These are phyloP conservation scores for Lunularia cruciata DNA, from an alignment of 225 moss, liverwort and hornwort genomes.

Conservation along the genomic window DNA sequence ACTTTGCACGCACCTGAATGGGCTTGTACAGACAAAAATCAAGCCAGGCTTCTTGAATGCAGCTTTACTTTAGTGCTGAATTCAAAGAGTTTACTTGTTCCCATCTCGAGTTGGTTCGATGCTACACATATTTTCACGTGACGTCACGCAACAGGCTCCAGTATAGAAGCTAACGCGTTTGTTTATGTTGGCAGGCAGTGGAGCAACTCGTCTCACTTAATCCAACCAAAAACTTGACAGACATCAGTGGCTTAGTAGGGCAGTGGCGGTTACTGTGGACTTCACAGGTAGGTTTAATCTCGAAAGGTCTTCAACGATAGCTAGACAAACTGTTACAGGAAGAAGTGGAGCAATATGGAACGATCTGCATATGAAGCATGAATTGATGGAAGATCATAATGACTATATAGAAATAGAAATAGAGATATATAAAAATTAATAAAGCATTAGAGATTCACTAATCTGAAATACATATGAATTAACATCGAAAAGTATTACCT, in stretches of 20 bases:
- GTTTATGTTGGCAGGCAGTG: conserved; percentile 54
- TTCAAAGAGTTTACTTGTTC: neutral
- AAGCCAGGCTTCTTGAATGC: neutral
- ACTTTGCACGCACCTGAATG: neutral
- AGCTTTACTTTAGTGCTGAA: neutral
- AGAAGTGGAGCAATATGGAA: too few species aligned
- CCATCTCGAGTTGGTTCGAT: neutral
- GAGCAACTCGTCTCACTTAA: conserved; percentile 61
- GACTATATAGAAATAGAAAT: too few species aligned
- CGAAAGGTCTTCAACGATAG: neutral
- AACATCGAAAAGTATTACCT: too few species aligned
- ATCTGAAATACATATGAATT: too few species aligned
- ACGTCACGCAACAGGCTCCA: too few species aligned
- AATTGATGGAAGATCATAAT: too few species aligned
- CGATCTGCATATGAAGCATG: too few species aligned
- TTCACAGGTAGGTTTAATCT: conserved; percentile 62
- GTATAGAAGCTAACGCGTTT: too few species aligned
- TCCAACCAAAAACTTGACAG: conserved; percentile 60
- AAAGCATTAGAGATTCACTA: too few species aligned
- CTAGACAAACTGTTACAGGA: too few species aligned
- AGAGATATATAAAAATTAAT: too few species aligned
- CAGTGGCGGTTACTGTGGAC: conserved; percentile 89
- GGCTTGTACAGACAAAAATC: neutral
- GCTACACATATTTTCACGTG: neutral
- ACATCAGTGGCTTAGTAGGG: conserved; percentile 68